phyloP scores from a whole-genome alignment of 495 filamentous ascomycete genomes.

The Aspergillus kassunensis region DNA sequence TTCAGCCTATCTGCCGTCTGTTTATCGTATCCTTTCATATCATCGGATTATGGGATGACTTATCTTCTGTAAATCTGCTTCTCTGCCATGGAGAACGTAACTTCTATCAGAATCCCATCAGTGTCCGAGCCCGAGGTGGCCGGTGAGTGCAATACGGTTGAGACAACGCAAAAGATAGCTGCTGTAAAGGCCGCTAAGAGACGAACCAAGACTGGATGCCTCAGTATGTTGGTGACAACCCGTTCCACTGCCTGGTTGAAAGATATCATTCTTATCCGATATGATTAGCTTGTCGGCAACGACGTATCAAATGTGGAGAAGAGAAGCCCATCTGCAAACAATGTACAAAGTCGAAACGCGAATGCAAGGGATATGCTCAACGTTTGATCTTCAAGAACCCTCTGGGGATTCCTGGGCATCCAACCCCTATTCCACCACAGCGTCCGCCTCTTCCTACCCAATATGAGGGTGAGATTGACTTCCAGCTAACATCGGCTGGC shows the following conservation, averaged over 20 bases:
- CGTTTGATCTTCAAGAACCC: conserved; percentile 91
- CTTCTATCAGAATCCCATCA: conserved; percentile 5
- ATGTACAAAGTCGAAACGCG: conserved; percentile 90
- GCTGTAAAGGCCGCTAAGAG: conserved; percentile 46
- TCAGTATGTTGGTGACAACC: conserved; percentile 57
- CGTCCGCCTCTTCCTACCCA: conserved; percentile 20
- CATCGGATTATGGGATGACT: conserved; percentile 17
- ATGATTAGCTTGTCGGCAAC: conserved; percentile 75
- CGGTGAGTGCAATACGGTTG: conserved; percentile 2
- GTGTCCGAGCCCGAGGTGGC: neutral
- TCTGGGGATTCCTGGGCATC: conserved; percentile 50
- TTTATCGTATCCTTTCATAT: neutral
- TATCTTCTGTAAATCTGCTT: neutral
- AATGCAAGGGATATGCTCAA: conserved; percentile 93
- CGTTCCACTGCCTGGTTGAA: neutral
- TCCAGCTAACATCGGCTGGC: conserved; percentile 30
- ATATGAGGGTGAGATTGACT: conserved; percentile 17
- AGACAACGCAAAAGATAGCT: conserved; percentile 13
- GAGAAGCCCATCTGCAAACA: conserved; percentile 87
- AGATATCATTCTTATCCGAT: conserved; percentile 1
- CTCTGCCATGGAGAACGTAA: conserved; percentile 14
- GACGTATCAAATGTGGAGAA: conserved; percentile 96
- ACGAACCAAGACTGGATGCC: conserved; percentile 92
- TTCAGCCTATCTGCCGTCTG: neutral
- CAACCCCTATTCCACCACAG: conserved; percentile 19